Evolutionary conservation across 805 yeast species (phyloP).

Genomic region (Torulaspora maleeae): DNA sequence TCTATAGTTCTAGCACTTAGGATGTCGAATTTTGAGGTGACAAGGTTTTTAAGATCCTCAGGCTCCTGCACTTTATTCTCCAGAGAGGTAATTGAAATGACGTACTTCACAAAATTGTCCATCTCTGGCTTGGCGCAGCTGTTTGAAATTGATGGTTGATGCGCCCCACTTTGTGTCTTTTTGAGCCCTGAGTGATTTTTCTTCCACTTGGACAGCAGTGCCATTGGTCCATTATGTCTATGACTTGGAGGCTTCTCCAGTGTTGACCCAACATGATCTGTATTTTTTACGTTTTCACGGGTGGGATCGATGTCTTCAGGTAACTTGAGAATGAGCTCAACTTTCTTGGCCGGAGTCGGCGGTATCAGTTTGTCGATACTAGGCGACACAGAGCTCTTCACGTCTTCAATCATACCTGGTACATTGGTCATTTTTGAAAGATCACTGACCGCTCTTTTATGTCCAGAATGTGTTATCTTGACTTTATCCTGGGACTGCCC

Average conservation of each 20-base stretch:
- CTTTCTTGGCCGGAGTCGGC: constrained; percentile 62
- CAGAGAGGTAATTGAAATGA: constrained; percentile 35
- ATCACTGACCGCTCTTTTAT: constrained; percentile 11
- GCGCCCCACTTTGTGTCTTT: not conserved
- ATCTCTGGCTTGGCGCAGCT: constrained; percentile 27
- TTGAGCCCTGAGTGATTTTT: constrained; percentile 20
- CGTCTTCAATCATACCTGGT: constrained; percentile 27
- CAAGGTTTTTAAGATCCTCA: constrained; percentile 12
- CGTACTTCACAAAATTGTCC: constrained; percentile 37
- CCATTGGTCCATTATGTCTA: constrained; percentile 22
- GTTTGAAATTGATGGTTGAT: not conserved
- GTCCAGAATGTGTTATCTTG: not conserved
- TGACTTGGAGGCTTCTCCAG: not conserved
- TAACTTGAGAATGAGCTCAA: constrained; percentile 41
- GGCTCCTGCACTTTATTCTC: constrained; percentile 18
- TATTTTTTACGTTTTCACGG: not conserved
- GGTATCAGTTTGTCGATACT: constrained; percentile 48
- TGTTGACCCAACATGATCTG: constrained; percentile 8
- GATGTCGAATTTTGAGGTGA: constrained; percentile 49
- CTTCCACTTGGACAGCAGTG: constrained; percentile 32
- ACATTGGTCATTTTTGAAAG: constrained; percentile 23
- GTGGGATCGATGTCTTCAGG: constrained; percentile 15
- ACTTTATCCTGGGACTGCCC: not conserved
- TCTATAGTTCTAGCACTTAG: constrained; percentile 67
- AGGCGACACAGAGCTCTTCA: constrained; percentile 45